These are phyloP conservation scores for Mimosa pudica DNA, from an alignment of 306 rosid species.

Conservation along the genomic window DNA sequence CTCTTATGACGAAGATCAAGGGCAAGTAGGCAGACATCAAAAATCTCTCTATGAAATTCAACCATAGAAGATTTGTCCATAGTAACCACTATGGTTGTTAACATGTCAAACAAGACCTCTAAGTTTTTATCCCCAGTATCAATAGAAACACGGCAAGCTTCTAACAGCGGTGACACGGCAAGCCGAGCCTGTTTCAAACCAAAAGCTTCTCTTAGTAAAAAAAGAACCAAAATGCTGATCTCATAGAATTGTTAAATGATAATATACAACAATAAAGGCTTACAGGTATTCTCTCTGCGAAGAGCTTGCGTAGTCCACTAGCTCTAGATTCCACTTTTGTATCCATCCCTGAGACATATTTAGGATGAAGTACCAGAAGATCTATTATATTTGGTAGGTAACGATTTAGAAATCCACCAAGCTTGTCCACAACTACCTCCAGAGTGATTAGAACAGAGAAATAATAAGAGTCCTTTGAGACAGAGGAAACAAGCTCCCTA, in stretches of 20 bases:
- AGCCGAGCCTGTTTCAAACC: conserved; percentile 76
- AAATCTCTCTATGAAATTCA: conserved; percentile 69
- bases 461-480: conserved; percentile 52
- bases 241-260: conserved; percentile 4
- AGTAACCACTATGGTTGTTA: conserved; percentile 54
- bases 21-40: conserved; percentile 75
- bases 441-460: conserved; percentile 61
- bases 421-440: conserved; percentile 82
- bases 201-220: conserved; percentile 7
- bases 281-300: conserved; percentile 80
- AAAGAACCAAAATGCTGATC: conserved; percentile 18
- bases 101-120: conserved; percentile 69
- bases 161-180: conserved; percentile 67
- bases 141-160: conserved; percentile 56
- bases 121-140: conserved; percentile 82
- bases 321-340: conserved; percentile 63
- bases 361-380: conserved; percentile 68
- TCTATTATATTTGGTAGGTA: conserved; percentile 69
- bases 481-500: conserved; percentile 31
- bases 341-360: conserved; percentile 56
- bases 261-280: conserved; percentile 37
- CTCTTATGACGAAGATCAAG: conserved; percentile 79
- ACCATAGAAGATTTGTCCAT: conserved; percentile 77
- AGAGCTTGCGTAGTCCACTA: conserved; percentile 60
- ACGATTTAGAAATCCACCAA: conserved; percentile 83